Percentiles rank a stretch among this genome's conserved stretches.
Evolutionary conservation across 305 asterid species (phyloP).

Genomic region (Fraxinus sp.): DNA sequence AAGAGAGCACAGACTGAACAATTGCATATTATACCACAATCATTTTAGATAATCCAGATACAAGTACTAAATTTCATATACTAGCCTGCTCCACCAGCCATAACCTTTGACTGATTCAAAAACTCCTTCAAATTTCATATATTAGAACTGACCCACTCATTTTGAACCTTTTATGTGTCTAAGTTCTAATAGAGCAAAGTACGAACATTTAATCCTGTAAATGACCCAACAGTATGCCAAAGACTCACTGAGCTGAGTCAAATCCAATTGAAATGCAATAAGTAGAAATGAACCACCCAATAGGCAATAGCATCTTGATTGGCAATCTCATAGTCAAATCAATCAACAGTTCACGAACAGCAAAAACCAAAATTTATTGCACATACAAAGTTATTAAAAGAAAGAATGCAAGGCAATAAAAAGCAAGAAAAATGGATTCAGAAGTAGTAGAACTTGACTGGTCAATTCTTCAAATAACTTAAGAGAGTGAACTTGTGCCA

Average conservation of each 20-base stretch:
- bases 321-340: not conserved
- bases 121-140: not conserved
- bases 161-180: not conserved
- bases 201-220: not conserved
- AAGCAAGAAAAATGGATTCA: not conserved
- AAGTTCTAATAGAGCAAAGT: constrained; percentile 4
- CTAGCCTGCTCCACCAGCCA: constrained; percentile 2
- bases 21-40: not conserved
- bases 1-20: not conserved
- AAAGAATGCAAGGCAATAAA: not conserved
- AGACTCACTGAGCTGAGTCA: not conserved
- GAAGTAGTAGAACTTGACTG: not conserved
- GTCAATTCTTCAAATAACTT: not conserved
- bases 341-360: not conserved
- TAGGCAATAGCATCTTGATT: not conserved
- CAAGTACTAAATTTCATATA: not conserved
- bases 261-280: not conserved
- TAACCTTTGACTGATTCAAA: not conserved
- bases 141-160: not conserved
- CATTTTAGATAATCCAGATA: not conserved
- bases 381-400: not conserved
- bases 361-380: not conserved
- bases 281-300: not conserved
- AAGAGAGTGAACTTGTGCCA: not conserved
- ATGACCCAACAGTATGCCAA: not conserved